Evolutionary conservation across 1,139 yeast genomes (phyloP).

Genomic region (Casaregolazyma suthepensis): DNA sequence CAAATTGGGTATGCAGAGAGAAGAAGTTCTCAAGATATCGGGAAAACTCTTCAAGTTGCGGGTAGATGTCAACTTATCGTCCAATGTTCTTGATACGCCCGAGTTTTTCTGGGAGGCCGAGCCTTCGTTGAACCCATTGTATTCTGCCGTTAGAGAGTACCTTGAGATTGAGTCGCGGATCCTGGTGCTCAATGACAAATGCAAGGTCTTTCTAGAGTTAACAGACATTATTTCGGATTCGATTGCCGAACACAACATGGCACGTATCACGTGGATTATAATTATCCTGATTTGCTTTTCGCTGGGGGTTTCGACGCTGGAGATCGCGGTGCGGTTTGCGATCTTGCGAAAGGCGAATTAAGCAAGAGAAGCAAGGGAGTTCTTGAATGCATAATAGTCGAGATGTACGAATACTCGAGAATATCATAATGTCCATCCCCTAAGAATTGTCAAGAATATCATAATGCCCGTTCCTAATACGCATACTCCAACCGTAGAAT

Average conservation of each 20-base stretch:
- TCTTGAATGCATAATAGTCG: neutral
- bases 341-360: conserved; percentile 35
- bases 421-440: neutral
- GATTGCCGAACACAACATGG: conserved; percentile 87
- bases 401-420: neutral
- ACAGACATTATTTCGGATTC: conserved; percentile 91
- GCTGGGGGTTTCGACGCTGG: conserved; percentile 58
- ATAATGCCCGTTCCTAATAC: neutral
- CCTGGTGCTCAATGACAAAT: conserved; percentile 85
- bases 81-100: conserved; percentile 90
- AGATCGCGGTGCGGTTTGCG: conserved; percentile 51
- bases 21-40: conserved; percentile 75
- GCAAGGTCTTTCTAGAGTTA: conserved; percentile 88
- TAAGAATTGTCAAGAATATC: neutral
- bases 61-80: conserved; percentile 87
- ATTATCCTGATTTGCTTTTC: conserved; percentile 76
- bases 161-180: conserved; percentile 92
- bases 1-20: conserved; percentile 67
- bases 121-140: conserved; percentile 90
- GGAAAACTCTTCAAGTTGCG: conserved; percentile 85
- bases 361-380: neutral
- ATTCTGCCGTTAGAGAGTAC: conserved; percentile 84
- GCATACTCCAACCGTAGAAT: conserved; percentile 64
- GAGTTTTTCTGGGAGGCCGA: conserved; percentile 95
- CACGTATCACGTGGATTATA: conserved; percentile 85